Evolutionary conservation across 192 early-diverging fungal genomes (phyloP).

Genomic region (Funneliformis mosseae): DNA sequence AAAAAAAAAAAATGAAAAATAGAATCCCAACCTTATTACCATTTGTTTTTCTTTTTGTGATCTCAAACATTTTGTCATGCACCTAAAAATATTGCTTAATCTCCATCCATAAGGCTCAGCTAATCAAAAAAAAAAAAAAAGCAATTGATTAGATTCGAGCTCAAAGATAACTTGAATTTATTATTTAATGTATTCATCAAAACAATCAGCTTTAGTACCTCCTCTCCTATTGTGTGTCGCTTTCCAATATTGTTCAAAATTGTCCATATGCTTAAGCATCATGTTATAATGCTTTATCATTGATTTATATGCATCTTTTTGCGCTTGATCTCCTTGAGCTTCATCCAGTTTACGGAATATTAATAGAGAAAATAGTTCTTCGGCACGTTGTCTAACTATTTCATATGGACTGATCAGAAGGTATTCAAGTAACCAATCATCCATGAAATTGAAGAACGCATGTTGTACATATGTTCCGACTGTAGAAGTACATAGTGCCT

Average conservation of each 20-base stretch:
- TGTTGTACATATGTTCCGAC: constrained; percentile 11
- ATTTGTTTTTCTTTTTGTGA: constrained; percentile 14
- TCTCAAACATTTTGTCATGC: constrained; percentile 25
- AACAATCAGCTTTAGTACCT: neutral
- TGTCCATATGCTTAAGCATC: constrained; percentile 19
- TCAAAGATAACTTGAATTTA: neutral
- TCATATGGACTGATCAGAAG: constrained; percentile 23
- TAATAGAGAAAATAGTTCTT: constrained; percentile 18
- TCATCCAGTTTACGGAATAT: constrained; percentile 19
- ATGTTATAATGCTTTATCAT: constrained; percentile 4
- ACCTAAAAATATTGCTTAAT: constrained; percentile 24
- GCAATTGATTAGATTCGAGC: neutral
- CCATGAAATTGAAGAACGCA: neutral
- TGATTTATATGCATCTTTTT: neutral
- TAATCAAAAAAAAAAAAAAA: neutral
- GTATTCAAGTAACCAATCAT: constrained; percentile 19
- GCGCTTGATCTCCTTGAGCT: neutral
- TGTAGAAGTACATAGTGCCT: constrained; percentile 3
- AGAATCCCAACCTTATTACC: neutral
- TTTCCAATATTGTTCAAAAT: constrained; percentile 8
- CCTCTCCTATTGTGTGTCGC: constrained; percentile 14
- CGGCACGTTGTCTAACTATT: constrained; percentile 14
- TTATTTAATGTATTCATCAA: neutral
- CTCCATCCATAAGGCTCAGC: constrained; percentile 29
- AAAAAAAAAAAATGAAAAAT: neutral